Percentiles rank a stretch among this genome's conserved stretches.
Conservation (phyloP, 805 yeast genomes). For the Barnettozyma pratensis region DNA sequence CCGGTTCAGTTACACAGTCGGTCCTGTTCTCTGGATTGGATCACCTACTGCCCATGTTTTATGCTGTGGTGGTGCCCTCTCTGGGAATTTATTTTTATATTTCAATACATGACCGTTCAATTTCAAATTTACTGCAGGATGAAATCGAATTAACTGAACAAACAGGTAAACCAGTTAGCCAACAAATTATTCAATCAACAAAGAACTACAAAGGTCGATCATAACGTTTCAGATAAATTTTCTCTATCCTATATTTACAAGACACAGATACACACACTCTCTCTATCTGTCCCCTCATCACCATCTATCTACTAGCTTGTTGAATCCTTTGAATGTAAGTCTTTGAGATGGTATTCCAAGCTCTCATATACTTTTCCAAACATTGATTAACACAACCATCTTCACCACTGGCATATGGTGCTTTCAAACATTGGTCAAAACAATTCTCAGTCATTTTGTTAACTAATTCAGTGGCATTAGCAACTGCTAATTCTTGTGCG, state of each 20-base stretch:
- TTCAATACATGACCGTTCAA: no score
- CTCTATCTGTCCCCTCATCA: not conserved
- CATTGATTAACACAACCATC: constrained; percentile 71
- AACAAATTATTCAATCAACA: no score
- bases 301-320: constrained; percentile 27
- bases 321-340: constrained; percentile 74
- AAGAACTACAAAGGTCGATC: no score
- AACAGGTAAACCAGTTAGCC: no score
- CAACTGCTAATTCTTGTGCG: constrained; percentile 81
- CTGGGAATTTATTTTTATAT: no score
- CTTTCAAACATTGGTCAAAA: constrained; percentile 67
- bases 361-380: constrained; percentile 79
- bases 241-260: not conserved
- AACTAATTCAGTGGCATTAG: constrained; percentile 83
- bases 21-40: no score
- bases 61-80: no score
- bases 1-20: no score
- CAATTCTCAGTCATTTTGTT: constrained; percentile 84
- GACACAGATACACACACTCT: not conserved
- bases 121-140: no score
- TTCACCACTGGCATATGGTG: constrained; percentile 57
- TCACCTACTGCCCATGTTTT: no score
- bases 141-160: no score
- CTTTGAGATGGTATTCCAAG: constrained; percentile 83
- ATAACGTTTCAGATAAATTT: no score